A percentile compares a stretch with the other conserved stretches of the same genome.
phyloP scores from a whole-genome alignment of 2,329 filamentous ascomycete species.

The Sordariomycetes sp. region DNA sequence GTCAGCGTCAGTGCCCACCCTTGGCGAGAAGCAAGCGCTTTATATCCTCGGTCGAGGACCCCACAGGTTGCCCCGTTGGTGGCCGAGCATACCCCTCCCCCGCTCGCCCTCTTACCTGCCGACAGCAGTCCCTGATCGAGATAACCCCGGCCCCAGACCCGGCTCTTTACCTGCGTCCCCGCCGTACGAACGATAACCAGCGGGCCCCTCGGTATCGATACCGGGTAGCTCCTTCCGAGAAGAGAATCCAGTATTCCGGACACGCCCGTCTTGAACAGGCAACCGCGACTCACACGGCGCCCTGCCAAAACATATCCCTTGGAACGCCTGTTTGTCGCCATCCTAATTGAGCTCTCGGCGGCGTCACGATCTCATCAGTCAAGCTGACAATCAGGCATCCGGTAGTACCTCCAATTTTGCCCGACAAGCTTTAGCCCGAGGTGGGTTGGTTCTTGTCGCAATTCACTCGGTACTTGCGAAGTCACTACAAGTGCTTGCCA shows the following conservation, averaged over 20 bases:
- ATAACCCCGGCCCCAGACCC: background rate
- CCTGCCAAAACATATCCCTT: background rate
- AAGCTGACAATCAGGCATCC: background rate
- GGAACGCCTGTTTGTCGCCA: background rate
- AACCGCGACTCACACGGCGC: background rate
- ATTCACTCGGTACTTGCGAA: background rate
- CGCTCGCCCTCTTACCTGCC: background rate
- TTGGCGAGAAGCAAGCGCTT: slow-evolving; percentile 1
- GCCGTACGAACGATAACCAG: background rate
- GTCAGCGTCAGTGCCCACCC: slow-evolving; percentile 1
- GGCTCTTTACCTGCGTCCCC: background rate
- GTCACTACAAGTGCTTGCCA: background rate
- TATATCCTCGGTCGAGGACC: slow-evolving; percentile 2
- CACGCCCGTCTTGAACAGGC: background rate
- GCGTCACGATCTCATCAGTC: background rate
- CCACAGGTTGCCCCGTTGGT: background rate
- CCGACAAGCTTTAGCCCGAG: background rate
- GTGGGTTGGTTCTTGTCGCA: background rate
- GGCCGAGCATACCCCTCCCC: background rate
- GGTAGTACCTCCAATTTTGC: background rate
- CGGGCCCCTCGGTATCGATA: background rate
- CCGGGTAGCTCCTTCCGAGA: background rate
- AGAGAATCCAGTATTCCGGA: background rate
- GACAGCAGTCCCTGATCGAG: background rate
- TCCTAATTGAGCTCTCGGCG: background rate